Evolutionary conservation across 2,329 filamentous ascomycete genomes (phyloP), one percentile per base, ranked within the genome.

Genomic region (Fusarium bulbicola): DNA sequence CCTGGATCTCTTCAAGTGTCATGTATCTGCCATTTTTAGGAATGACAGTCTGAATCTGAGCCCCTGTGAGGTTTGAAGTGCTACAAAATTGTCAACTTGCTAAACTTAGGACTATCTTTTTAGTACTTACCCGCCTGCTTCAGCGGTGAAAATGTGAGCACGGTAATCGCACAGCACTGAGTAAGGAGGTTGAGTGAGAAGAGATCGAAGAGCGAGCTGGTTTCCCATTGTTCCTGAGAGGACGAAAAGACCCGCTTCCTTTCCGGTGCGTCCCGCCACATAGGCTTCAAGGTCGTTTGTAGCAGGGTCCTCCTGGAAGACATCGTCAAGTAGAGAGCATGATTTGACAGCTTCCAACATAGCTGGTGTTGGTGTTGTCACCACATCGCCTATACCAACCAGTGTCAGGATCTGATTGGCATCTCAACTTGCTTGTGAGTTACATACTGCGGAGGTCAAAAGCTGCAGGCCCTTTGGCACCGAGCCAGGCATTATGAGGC

Each of bases 141-240:
- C 90, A 72, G 87, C 91, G 45, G 90, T 86, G 64, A 93, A 85
- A 65, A 98, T 93, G 80, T 98, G 95, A 9, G 91, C 89, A 39
- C 94, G 89, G 72, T 91, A 86, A 79, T 98, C 95, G 75, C 92
- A 94, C 14, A 98, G 84, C 10, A 98, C 89, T 13, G 89, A 89
- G 80, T 97, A 91, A 0, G 95, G 95, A 20, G 95, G 95, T 68
- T 93, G 92, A 2, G 86, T 88, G 20, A 98, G 87, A 66, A 96
- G 92, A 4, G 93, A 88, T 43, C 95, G 90, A 46, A 97, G 87
- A 1, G 92, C 92, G 24, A 98, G 86, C 81, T 97, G 95, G 83
- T 98, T 98, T 45, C 94, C 95, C 95, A 97, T 97, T 9, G 95
- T 97, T 7, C 95, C 95, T 0, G 93, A 96, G 66, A 97, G 86